Evolutionary conservation across 352 stramenopile species (phyloP).

Genomic region (Thraustotheca clavata): DNA sequence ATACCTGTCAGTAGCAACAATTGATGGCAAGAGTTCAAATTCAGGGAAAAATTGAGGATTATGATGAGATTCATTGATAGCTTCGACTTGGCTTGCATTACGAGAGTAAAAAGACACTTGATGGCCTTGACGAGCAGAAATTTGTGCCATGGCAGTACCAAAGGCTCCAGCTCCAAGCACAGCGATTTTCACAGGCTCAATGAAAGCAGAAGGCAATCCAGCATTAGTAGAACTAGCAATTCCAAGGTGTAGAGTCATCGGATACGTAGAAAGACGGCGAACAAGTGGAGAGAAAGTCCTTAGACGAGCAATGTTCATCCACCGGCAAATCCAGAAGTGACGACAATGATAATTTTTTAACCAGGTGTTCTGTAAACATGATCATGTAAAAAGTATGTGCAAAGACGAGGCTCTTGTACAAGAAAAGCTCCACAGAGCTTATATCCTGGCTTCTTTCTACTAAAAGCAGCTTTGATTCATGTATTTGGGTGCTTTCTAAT

Average conservation of each 20-base stretch:
- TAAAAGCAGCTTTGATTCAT: no score
- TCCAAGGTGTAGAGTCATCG: conserved; percentile 19
- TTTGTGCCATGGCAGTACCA: conserved; percentile 91
- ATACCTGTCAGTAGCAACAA: conserved; percentile 82
- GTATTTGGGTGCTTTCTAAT: no score
- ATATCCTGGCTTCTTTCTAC: no score
- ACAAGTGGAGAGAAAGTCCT: not conserved
- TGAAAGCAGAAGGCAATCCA: conserved; percentile 55
- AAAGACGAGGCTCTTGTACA: no score
- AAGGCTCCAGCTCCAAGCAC: conserved; percentile 94
- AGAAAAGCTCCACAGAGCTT: no score
- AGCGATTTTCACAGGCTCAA: conserved; percentile 72
- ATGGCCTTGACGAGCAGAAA: conserved; percentile 86
- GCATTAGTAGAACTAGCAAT: conserved; percentile 32
- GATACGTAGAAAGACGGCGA: not conserved
- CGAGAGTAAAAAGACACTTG: conserved; percentile 89
- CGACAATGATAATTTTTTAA: no score
- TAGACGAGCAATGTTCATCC: not conserved
- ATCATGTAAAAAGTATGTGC: no score
- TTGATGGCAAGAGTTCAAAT: conserved; percentile 65
- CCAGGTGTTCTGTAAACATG: no score
- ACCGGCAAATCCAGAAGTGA: conserved; percentile 6
- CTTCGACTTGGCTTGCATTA: conserved; percentile 66
- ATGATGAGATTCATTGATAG: conserved; percentile 88
- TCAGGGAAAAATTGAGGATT: conserved; percentile 90